Evolutionary conservation across 345 rosid genomes (phyloP).

Genomic region (Chamaenerion angustifolium): DNA sequence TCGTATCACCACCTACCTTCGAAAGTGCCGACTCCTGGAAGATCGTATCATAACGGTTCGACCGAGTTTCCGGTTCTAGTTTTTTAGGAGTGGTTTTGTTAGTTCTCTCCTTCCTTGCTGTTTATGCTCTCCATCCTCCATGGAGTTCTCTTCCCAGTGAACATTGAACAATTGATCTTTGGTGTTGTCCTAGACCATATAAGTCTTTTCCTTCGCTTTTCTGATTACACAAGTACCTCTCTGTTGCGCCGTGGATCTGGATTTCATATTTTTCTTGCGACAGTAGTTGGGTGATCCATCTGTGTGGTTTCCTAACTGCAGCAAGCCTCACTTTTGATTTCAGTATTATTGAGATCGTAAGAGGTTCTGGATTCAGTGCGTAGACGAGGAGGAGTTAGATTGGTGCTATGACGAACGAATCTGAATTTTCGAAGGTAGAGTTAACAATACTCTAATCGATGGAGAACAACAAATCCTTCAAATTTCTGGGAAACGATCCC

Average conservation of each 20-base stretch:
- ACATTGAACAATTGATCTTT: not conserved
- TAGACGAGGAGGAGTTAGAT: not conserved
- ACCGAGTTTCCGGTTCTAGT: no score
- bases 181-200: not conserved
- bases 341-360: not conserved
- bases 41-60: no score
- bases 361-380: not conserved
- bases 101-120: constrained; percentile 3
- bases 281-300: not conserved
- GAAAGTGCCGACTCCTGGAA: no score
- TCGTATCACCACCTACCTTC: no score
- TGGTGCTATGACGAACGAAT: not conserved
- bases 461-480: constrained; percentile 8
- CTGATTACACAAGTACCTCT: not conserved
- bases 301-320: not conserved
- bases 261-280: not conserved
- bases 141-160: not conserved
- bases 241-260: not conserved
- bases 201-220: not conserved
- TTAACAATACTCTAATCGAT: constrained; percentile 1
- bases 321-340: not conserved
- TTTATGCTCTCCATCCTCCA: not conserved
- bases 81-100: no score
- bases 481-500: constrained; percentile 17
- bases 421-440: no score